Conservation (phyloP, 108 stramenopile species). For the Licmophora abbreviata region DNA sequence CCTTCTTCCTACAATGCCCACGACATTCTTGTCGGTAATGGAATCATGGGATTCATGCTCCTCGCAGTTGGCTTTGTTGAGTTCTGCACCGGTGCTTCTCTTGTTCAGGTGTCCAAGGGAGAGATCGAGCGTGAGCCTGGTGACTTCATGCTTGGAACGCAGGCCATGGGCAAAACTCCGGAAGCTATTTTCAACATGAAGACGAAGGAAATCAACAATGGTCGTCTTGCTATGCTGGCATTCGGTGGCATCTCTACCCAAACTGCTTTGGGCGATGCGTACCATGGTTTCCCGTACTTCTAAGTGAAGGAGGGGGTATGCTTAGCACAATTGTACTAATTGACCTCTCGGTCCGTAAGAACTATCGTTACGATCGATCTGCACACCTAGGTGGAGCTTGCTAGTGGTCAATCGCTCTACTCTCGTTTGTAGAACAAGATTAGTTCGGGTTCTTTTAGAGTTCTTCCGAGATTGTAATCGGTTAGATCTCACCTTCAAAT, state of each 20-base stretch:
- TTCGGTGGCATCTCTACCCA: constrained; percentile 92
- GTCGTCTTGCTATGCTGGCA: constrained; percentile 95
- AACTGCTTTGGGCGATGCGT: constrained; percentile 70
- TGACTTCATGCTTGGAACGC: constrained; percentile 82
- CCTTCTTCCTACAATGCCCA: constrained; percentile 81
- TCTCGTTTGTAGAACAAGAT: too few relatives aligned
- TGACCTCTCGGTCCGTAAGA: too few relatives aligned
- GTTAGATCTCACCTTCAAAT: too few relatives aligned
- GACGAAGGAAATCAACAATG: constrained; percentile 86
- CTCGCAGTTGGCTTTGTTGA: constrained; percentile 62
- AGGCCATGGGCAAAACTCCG: constrained; percentile 65
- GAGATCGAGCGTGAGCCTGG: constrained; percentile 87
- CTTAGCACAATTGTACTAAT: too few relatives aligned
- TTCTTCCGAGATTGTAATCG: too few relatives aligned
- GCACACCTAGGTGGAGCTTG: too few relatives aligned
- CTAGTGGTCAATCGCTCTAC: too few relatives aligned
- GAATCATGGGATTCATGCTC: constrained; percentile 78
- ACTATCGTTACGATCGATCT: too few relatives aligned
- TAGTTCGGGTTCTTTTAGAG: too few relatives aligned
- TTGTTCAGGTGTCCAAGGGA: constrained; percentile 88
- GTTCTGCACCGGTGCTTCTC: constrained; percentile 65
- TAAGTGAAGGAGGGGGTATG: too few relatives aligned
- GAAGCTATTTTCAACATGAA: constrained; percentile 71
- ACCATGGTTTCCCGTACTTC: constrained; percentile 67
- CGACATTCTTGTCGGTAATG: constrained; percentile 51